These are phyloP conservation scores for Moniliophthora roreri DNA, from an alignment of 1,284 basidiomycete species.

Conservation along the genomic window DNA sequence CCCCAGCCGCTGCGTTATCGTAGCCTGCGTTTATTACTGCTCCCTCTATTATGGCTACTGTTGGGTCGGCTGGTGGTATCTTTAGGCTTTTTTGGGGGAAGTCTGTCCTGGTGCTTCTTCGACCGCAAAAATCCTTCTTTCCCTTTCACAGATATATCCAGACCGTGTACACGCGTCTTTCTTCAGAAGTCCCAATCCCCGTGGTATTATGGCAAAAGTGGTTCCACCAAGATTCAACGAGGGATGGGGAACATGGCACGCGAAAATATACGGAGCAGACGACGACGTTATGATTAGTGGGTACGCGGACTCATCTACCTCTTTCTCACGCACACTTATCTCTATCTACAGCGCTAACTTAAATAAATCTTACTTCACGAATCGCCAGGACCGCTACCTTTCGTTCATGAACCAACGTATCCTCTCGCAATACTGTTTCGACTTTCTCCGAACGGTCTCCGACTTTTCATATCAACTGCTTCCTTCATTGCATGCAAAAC, in stretches of 20 bases:
- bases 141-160: conserved; percentile 72
- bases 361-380: conserved; percentile 91
- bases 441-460: conserved; percentile 71
- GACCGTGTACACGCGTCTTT: conserved; percentile 76
- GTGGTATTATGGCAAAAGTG: conserved; percentile 70
- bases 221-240: conserved; percentile 95
- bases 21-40: no score
- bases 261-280: conserved; percentile 94
- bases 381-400: conserved; percentile 66
- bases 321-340: conserved; percentile 7
- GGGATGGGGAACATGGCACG: conserved; percentile 98
- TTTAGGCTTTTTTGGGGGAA: no score
- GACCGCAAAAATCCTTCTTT: conserved; percentile 73
- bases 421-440: conserved; percentile 82
- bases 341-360: conserved; percentile 79
- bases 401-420: conserved; percentile 63
- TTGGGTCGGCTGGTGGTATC: no score
- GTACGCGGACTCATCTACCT: conserved; percentile 47
- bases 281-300: conserved; percentile 92
- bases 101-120: conserved; percentile 76
- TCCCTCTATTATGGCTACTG: no score
- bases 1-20: no score
- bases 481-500: conserved; percentile 25
- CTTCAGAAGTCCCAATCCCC: conserved; percentile 86
- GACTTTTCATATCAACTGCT: conserved; percentile 75